A percentile compares a stretch with the other conserved stretches of the same genome.
Conservation (phyloP, 352 stramenopile species). For the Plasmopara halstedii region DNA sequence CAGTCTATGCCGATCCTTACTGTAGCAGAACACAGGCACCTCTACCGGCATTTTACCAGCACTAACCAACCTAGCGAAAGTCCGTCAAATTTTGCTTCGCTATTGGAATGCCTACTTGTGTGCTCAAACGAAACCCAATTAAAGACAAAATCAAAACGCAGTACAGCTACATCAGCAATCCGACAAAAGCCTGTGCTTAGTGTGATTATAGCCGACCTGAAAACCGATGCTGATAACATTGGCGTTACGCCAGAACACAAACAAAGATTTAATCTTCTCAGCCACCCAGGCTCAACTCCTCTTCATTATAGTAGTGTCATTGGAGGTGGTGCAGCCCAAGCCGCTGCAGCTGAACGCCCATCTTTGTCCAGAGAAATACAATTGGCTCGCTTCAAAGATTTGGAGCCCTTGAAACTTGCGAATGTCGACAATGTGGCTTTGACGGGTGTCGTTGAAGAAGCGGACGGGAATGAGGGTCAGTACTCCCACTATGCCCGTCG, state of each 20-base stretch:
- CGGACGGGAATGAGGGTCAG: slow-evolving; percentile 1
- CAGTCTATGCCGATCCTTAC: slow-evolving; percentile 17
- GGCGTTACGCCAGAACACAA: slow-evolving; percentile 4
- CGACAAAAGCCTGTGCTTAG: slow-evolving; percentile 30
- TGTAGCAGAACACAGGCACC: slow-evolving; percentile 8
- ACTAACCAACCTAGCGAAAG: slow-evolving; percentile 1
- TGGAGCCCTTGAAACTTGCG: no score
- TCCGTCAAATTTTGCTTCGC: slow-evolving; percentile 3
- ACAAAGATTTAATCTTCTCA: slow-evolving; percentile 42
- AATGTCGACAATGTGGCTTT: slow-evolving; percentile 5
- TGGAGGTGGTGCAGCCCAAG: no score
- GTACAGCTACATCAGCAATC: background rate
- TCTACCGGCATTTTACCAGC: slow-evolving; percentile 8
- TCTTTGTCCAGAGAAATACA: slow-evolving; percentile 53
- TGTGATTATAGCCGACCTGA: slow-evolving; percentile 30
- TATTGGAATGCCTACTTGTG: slow-evolving; percentile 30
- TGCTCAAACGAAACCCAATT: slow-evolving; percentile 23
- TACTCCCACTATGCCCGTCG: slow-evolving; percentile 47
- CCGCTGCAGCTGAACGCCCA: no score
- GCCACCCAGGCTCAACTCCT: slow-evolving; percentile 55
- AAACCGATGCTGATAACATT: background rate
- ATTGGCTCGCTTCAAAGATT: slow-evolving; percentile 49
- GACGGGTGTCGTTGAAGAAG: background rate
- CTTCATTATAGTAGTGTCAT: slow-evolving; percentile 29
- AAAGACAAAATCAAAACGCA: slow-evolving; percentile 7